phyloP scores from a whole-genome alignment of 2,329 filamentous ascomycete species.

The Trichoderma harzianum region DNA sequence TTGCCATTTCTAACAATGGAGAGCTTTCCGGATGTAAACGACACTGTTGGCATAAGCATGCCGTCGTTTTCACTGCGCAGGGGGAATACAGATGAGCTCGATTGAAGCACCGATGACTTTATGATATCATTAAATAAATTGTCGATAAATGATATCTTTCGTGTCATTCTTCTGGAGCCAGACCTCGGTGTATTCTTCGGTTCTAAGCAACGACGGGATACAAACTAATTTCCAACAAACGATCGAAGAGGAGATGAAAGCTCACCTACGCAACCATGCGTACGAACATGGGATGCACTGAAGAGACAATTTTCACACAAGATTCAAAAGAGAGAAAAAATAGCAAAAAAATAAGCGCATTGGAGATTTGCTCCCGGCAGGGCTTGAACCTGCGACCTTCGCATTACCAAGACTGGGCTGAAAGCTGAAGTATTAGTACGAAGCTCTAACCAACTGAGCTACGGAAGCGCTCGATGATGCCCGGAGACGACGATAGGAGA shows the following conservation, averaged over 20 bases:
- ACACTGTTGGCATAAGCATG: background rate
- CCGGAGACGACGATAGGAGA: background rate
- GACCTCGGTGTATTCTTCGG: background rate
- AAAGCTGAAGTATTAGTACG: background rate
- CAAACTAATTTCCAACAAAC: background rate
- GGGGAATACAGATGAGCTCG: background rate
- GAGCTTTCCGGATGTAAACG: background rate
- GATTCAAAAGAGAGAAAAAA: background rate
- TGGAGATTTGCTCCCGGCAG: conserved; percentile 3
- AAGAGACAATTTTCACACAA: background rate
- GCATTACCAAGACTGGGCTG: background rate
- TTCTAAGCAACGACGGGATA: background rate
- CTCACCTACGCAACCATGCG: background rate
- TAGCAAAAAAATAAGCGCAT: background rate
- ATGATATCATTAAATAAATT: background rate
- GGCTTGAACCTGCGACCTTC: conserved; percentile 14
- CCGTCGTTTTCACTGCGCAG: background rate
- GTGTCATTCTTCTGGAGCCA: background rate
- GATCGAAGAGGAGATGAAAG: background rate
- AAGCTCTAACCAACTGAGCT: background rate
- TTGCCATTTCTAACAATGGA: background rate
- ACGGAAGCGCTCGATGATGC: background rate
- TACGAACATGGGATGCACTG: background rate
- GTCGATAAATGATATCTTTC: background rate
- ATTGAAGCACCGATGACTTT: background rate